Percentiles rank a stretch among this genome's conserved stretches.
Conservation (phyloP, 2,329 filamentous ascomycete species). For the Tolypocladium tundrense region DNA sequence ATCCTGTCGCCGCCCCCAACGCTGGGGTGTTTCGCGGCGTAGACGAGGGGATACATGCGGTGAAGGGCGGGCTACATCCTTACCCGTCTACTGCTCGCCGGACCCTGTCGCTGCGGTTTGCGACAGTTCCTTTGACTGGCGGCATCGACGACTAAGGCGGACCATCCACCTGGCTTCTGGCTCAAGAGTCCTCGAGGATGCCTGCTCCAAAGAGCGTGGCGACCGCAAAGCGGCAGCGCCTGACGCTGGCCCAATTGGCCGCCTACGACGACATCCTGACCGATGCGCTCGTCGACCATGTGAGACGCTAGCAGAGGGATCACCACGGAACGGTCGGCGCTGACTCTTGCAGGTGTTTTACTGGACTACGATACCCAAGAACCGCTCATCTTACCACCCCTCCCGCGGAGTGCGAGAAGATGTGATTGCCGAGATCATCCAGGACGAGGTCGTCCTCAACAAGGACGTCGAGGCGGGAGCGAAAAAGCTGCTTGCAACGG, state of each 20-base stretch:
- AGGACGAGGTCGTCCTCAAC: slow-evolving; percentile 58
- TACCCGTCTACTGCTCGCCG: not conserved
- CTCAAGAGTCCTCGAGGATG: slow-evolving; percentile 14
- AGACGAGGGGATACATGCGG: not conserved
- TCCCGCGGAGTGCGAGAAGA: slow-evolving; percentile 66
- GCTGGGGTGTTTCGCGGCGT: not conserved
- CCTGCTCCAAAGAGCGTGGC: slow-evolving; percentile 23
- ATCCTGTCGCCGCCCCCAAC: not conserved
- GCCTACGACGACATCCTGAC: slow-evolving; percentile 94
- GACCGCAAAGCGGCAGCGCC: slow-evolving; percentile 51
- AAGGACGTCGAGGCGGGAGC: slow-evolving; percentile 66
- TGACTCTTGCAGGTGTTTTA: slow-evolving; percentile 63
- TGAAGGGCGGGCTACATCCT: not conserved
- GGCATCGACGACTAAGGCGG: not conserved
- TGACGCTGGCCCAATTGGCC: slow-evolving; percentile 80
- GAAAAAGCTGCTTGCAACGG: slow-evolving; percentile 57
- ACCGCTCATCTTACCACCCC: slow-evolving; percentile 74
- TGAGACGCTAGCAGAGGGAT: slow-evolving; percentile 37
- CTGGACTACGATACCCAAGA: slow-evolving; percentile 95
- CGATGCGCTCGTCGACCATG: slow-evolving; percentile 89
- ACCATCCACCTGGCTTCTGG: no score
- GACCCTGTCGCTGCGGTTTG: not conserved
- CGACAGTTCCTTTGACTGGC: not conserved
- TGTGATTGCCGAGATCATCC: slow-evolving; percentile 50
- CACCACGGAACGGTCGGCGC: not conserved